Percentiles rank a stretch among this genome's conserved stretches.
phyloP scores from a whole-genome alignment of 2,329 filamentous ascomycete species.

The Paraphoma sp. region DNA sequence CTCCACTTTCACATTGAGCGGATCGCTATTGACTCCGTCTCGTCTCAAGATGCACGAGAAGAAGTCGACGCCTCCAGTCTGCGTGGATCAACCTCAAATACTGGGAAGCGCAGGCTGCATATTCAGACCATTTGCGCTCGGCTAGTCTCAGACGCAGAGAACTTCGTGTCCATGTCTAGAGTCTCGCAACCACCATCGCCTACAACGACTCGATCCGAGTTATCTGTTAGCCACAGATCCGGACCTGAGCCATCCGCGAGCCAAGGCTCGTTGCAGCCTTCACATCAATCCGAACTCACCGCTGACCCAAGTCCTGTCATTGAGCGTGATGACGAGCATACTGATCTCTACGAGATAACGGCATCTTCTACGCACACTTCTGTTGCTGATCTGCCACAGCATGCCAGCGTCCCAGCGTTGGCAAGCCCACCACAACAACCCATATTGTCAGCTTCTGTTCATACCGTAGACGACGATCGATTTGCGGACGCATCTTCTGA shows the following conservation, averaged over 20 bases:
- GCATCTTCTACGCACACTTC: not conserved
- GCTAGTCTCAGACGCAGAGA: slow-evolving; percentile 71
- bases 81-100: slow-evolving; percentile 53
- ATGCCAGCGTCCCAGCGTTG: slow-evolving; percentile 1
- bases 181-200: slow-evolving; percentile 68
- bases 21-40: slow-evolving; percentile 71
- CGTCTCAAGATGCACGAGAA: slow-evolving; percentile 31
- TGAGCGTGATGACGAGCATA: slow-evolving; percentile 2
- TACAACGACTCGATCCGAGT: slow-evolving; percentile 55
- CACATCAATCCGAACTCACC: not conserved
- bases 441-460: slow-evolving; percentile 30
- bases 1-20: slow-evolving; percentile 70
- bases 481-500: slow-evolving; percentile 52
- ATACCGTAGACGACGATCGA: slow-evolving; percentile 48
- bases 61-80: slow-evolving; percentile 19
- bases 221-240: slow-evolving; percentile 24
- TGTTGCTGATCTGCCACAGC: slow-evolving; percentile 4
- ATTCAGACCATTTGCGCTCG: slow-evolving; percentile 69
- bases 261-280: slow-evolving; percentile 8
- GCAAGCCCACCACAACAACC: slow-evolving; percentile 9
- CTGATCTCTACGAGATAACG: not conserved
- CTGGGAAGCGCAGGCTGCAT: slow-evolving; percentile 70
- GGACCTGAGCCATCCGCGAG: slow-evolving; percentile 27
- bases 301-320: not conserved
- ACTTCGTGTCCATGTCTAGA: slow-evolving; percentile 66